Conservation (phyloP, 2,329 filamentous ascomycete genomes). For the Zalaria obscura region DNA sequence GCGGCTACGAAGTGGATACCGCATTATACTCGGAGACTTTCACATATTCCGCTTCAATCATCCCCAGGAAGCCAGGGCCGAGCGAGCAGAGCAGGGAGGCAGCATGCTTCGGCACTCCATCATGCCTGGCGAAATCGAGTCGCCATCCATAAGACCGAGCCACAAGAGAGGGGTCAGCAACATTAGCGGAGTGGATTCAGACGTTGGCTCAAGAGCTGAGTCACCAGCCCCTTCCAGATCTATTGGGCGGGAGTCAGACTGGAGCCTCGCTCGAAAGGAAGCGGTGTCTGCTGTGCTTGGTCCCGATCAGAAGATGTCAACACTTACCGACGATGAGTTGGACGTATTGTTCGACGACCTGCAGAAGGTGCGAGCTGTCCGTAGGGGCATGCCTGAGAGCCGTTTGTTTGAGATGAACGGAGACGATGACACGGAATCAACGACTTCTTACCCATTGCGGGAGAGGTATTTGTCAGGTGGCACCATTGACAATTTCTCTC, state of each 20-base stretch:
- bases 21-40: slow-evolving; percentile 92
- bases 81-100: slow-evolving; percentile 63
- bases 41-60: slow-evolving; percentile 99
- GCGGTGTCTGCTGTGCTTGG: slow-evolving; percentile 85
- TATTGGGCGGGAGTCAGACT: slow-evolving; percentile 71
- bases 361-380: slow-evolving; percentile 71
- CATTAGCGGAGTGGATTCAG: slow-evolving; percentile 69
- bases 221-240: slow-evolving; percentile 54
- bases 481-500: slow-evolving; percentile 75
- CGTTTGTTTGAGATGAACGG: slow-evolving; percentile 34
- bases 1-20: slow-evolving; percentile 77
- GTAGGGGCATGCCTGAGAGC: slow-evolving; percentile 51
- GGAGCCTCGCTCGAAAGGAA: slow-evolving; percentile 85
- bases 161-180: slow-evolving; percentile 55
- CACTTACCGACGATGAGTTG: slow-evolving; percentile 83
- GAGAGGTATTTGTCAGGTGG: slow-evolving; percentile 95
- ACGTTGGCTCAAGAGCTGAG: slow-evolving; percentile 62
- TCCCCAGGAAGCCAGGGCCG: slow-evolving; percentile 85
- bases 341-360: slow-evolving; percentile 90
- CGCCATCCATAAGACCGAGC: slow-evolving; percentile 40
- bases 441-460: slow-evolving; percentile 71
- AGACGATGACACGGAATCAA: slow-evolving; percentile 81
- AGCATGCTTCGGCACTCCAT: slow-evolving; percentile 77
- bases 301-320: slow-evolving; percentile 79
- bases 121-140: slow-evolving; percentile 47